Base-by-base conservation (phyloP, 805 yeast species). In the Hanseniaspora vineae region DNA sequence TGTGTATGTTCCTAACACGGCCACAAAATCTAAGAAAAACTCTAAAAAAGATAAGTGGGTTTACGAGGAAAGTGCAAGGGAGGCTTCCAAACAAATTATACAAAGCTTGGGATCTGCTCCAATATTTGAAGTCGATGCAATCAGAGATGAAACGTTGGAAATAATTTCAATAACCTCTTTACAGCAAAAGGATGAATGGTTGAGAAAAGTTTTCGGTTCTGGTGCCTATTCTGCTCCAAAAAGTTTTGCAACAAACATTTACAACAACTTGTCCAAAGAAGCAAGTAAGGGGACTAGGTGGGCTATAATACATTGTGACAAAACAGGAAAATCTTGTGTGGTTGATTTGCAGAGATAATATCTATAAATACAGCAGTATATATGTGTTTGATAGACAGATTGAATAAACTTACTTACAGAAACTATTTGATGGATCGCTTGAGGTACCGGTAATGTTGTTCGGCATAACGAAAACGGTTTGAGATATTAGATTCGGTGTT, bases 61-160 rank as follows among this genome's bases (percentile, higher is more conserved):
- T 15, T 62, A 78, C 40, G 95, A 86, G 50, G 87, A 84, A 51
- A 80, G 76, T 47, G 77, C 95, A 0, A 76, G 75, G 51, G 71
- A 74, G 47, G 83, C 84, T 0, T 72, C 84, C 0, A 71, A 73
- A 1, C 59, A 66, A 2, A 67, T 81, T 44, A 59, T 87, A 39
- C 71, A 72, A 45, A 71, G 69, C 11, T 61, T 90, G 39, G 69
- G 80, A 0, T 64, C 67, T 19, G 81, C 92, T 0, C 90, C 97
- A 0, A 75, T 90, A 0, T 70, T 88, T 44, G 76, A 83, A 0
- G 77, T 90, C 33, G 97, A 90, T 59, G 78, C 77, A 3, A 65
- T 79, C 12, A 73, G 81, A 51, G 95, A 86, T 55, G 97, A 88
- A 51, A 84, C 86, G 2, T 62, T 92, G 51, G 90, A 88, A 45